Evolutionary conservation across 306 rosid genomes (phyloP).

Genomic region (Lithocarpus polystachyus): DNA sequence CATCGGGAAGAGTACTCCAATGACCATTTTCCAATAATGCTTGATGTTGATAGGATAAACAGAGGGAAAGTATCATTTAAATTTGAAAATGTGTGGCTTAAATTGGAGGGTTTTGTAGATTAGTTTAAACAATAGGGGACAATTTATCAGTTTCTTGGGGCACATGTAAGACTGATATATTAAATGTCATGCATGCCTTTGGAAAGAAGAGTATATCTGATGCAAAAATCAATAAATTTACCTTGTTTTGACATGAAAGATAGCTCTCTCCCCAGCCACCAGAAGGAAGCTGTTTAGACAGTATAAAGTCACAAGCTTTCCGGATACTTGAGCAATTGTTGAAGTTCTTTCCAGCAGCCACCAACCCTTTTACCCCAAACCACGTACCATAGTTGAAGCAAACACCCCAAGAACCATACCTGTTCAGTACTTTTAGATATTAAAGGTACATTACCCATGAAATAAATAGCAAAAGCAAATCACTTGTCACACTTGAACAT

Average conservation of each 20-base stretch:
- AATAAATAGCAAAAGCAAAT: conserved; percentile 5
- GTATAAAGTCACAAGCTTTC: conserved; percentile 73
- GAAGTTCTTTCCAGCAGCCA: conserved; percentile 72
- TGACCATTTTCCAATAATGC: no score
- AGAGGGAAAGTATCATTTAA: neutral
- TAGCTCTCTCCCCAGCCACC: conserved; percentile 98
- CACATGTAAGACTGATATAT: neutral
- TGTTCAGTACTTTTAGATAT: conserved; percentile 39
- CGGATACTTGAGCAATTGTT: conserved; percentile 48
- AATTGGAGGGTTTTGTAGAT: no score
- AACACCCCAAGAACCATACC: conserved; percentile 95
- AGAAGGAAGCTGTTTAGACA: conserved; percentile 69
- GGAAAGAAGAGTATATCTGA: neutral
- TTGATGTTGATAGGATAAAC: no score
- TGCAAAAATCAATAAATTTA: conserved; percentile 16
- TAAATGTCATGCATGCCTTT: neutral
- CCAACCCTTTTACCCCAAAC: conserved; percentile 80
- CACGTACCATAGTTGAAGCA: conserved; percentile 84
- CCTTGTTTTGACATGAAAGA: conserved; percentile 88
- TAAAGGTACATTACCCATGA: conserved; percentile 15
- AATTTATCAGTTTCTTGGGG: no score
- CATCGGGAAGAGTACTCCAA: no score
- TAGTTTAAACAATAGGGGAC: no score
- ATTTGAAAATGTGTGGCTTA: neutral
- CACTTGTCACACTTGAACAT: conserved; percentile 8